Percentiles rank a stretch among this genome's conserved stretches.
Evolutionary conservation across 2,329 filamentous ascomycete species (phyloP).

Genomic region (Penicillium sclerotiorum): DNA sequence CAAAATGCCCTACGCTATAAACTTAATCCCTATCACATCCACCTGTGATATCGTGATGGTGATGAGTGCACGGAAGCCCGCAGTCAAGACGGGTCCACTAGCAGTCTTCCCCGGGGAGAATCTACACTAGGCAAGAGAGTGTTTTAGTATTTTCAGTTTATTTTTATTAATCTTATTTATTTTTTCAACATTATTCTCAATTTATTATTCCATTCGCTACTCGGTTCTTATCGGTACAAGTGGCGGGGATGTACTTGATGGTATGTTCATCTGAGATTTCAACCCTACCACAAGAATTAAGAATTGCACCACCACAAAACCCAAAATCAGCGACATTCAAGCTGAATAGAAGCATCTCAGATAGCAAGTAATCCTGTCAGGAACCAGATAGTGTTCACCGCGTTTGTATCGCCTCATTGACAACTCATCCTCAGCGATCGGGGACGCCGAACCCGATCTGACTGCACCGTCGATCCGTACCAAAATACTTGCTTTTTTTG

Average conservation of each 20-base stretch:
- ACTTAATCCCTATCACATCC: slow-evolving; percentile 18
- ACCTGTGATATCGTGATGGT: slow-evolving; percentile 2
- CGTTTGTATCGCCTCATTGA: slow-evolving; percentile 23
- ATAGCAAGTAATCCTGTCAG: slow-evolving; percentile 8
- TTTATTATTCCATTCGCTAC: no score
- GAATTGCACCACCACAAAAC: not conserved
- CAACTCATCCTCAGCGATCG: slow-evolving; percentile 28
- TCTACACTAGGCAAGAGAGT: slow-evolving; percentile 3
- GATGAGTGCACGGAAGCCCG: slow-evolving; percentile 22
- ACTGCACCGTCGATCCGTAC: slow-evolving; percentile 22
- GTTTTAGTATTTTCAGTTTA: no score
- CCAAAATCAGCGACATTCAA: slow-evolving; percentile 7
- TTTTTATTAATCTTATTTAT: no score
- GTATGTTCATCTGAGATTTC: not conserved
- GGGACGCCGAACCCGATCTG: slow-evolving; percentile 26
- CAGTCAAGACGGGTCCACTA: slow-evolving; percentile 11
- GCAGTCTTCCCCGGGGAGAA: slow-evolving; percentile 4
- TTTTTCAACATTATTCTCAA: no score
- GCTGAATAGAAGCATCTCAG: slow-evolving; percentile 6
- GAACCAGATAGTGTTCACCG: slow-evolving; percentile 12
- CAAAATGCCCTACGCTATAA: slow-evolving; percentile 16
- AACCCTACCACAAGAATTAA: not conserved
- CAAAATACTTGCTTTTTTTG: slow-evolving; percentile 7
- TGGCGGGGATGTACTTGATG: slow-evolving; percentile 1
- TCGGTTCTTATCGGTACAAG: no score